phyloP scores from a whole-genome alignment of 768 basidiomycete genomes.

The Pleurotus eryngii region DNA sequence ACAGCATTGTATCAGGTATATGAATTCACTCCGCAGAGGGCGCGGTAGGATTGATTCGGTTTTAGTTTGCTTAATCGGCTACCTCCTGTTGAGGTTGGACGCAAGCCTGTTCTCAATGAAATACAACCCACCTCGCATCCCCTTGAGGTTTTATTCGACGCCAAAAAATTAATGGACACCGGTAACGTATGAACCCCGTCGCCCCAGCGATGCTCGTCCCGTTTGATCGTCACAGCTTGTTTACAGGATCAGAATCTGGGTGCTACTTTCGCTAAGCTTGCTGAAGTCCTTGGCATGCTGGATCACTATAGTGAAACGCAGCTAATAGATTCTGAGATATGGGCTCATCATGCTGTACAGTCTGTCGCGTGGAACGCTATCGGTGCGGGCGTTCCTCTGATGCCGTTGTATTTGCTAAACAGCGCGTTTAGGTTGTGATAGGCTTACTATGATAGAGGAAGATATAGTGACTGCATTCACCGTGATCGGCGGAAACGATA shows the following conservation, averaged over 20 bases:
- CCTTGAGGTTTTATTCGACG: slow-evolving; percentile 72
- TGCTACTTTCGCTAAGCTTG: slow-evolving; percentile 64
- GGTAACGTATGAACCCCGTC: slow-evolving; percentile 42
- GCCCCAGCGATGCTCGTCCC: not conserved
- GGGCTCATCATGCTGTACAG: slow-evolving; percentile 72
- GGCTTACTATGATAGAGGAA: slow-evolving; percentile 64
- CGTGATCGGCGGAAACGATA: slow-evolving; percentile 52
- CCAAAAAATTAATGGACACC: slow-evolving; percentile 70
- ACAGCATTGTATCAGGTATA: slow-evolving; percentile 76
- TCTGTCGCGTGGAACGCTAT: slow-evolving; percentile 68
- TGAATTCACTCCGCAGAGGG: not conserved
- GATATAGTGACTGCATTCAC: slow-evolving; percentile 68
- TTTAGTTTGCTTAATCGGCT: slow-evolving; percentile 70
- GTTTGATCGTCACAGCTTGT: not conserved
- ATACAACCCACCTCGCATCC: slow-evolving; percentile 76
- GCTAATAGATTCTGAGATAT: slow-evolving; percentile 57
- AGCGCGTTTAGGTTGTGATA: slow-evolving; percentile 52
- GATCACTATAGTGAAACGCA: slow-evolving; percentile 70
- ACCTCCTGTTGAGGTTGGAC: slow-evolving; percentile 44
- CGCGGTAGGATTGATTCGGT: not conserved
- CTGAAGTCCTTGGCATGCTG: slow-evolving; percentile 63
- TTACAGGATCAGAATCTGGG: slow-evolving; percentile 66
- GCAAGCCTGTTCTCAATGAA: slow-evolving; percentile 59
- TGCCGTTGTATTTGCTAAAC: slow-evolving; percentile 8
- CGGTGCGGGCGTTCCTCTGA: slow-evolving; percentile 37